Conservation (phyloP, 192 early-diverging fungal species). For the Gamsiella multidivaricata region DNA sequence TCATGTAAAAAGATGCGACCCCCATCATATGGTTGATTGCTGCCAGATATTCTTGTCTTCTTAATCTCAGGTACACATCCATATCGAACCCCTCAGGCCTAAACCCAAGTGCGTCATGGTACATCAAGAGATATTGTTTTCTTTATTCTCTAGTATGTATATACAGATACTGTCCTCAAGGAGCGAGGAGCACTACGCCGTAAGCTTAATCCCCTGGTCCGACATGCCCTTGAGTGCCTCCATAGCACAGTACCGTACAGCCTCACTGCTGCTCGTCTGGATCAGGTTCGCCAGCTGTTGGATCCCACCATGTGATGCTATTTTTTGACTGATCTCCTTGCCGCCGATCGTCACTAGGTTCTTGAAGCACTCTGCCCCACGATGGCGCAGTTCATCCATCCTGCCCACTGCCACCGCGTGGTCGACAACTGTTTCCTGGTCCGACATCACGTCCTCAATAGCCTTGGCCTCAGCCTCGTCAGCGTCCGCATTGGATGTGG, state of each 20-base stretch:
- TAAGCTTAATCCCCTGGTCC: constrained; percentile 55
- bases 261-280: constrained; percentile 57
- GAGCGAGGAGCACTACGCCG: too few relatives aligned
- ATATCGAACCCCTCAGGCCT: too few relatives aligned
- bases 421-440: constrained; percentile 41
- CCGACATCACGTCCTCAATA: constrained; percentile 56
- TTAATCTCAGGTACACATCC: too few relatives aligned
- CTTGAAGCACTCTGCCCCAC: constrained; percentile 78
- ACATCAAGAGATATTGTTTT: too few relatives aligned
- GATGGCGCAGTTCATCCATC: constrained; percentile 73
- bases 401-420: constrained; percentile 35
- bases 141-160: too few relatives aligned
- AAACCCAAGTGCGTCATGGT: too few relatives aligned
- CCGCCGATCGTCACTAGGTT: constrained; percentile 64
- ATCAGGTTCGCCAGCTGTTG: constrained; percentile 59
- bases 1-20: too few relatives aligned
- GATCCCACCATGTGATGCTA: constrained; percentile 62
- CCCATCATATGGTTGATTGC: too few relatives aligned
- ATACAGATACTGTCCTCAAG: too few relatives aligned
- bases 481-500: constrained; percentile 5
- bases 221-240: constrained; percentile 67
- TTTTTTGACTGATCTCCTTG: constrained; percentile 56
- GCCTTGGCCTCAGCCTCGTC: constrained; percentile 49
- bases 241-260: constrained; percentile 64
- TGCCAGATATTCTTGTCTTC: too few relatives aligned